Evolutionary conservation across 768 basidiomycete genomes (phyloP), one percentile per base, ranked within the genome.

Genomic region (Boletus pseudopeckii): DNA sequence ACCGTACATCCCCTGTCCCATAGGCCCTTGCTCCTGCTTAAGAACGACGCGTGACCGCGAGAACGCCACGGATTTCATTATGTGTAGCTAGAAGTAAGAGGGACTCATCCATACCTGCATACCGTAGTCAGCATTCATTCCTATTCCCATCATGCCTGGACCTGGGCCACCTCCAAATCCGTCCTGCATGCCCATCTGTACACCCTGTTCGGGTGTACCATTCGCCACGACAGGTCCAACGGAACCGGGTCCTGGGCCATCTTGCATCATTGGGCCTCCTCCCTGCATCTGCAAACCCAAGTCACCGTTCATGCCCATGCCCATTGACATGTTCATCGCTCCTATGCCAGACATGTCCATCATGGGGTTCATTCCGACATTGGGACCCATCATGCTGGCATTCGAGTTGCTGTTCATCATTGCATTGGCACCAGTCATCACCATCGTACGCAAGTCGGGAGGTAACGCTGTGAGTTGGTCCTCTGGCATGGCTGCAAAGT

Each of bases 361-460:
- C 86, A 91, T 88, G 56, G 84, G 78, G 44, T 81, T 83, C 71
- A 80, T 78, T 26, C 79, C 77, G 38, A 71, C 71, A 40, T 59
- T 72, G 48, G 70, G 60, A 36, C 65, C 78, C 82, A 85, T 80
- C 81, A 85, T 83, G 34, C 66, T 80, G 6, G 78, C 72, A 55
- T 76, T 81, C 18, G 72, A 72, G 30, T 61, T 78, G n/a, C 75
- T 83, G 54, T 78, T 78, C 88, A 90, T 87, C 80, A 90, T 84
- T 9, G 86, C 80, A 20, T 82, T 83, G 56, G 88, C 83, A 17
- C 88, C 85, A 8, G 88, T 86, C 83, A 92, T 88, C 49, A 92
- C 87, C 88, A 92, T 92, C 55, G 86, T 84, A 37, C 90, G 85
- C 52, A 92, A 77, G 54, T 93, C 91, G 1, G 86, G 83, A 9